Evolutionary conservation across 2,329 filamentous ascomycete species (phyloP), one percentile per base, ranked within the genome.

Genomic region (Basipetospora chlamydospora): DNA sequence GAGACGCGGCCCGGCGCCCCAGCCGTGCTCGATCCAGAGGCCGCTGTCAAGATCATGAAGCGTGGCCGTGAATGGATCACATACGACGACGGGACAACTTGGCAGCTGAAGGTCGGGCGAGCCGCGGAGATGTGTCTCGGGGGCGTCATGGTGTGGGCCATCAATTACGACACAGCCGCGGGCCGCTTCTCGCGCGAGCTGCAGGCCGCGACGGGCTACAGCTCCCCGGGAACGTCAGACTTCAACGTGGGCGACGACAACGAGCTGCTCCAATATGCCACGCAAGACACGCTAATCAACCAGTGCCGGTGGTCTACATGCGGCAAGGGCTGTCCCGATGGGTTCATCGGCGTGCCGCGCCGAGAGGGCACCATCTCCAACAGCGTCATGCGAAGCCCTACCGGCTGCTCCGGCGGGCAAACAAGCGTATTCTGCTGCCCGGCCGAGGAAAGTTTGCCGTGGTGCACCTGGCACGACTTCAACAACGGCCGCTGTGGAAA

Each of bases 51-150:
- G 33, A 38, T 44, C 7, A 21, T 52, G 10, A 46, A 38, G 0
- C 54, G 37, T 28, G 44, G 43, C 20, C 41, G 49, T 23, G 6
- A 55, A 28, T 57, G 54, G 54, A 40, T 56, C 2, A 35, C 46
- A 0, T 57, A 46, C 35, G 54, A 57, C 29, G 52, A 56, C 32
- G 45, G 39, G 11, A 45, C 52, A 11, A 49, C 52, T 6, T 44
- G 50, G 42, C 33, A 46, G 31, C 16, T 47, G 28, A 51, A 52
- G 38, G 29, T 39, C 26, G 45, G 55, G n/a, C 48, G 41, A 33
- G 49, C 48, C 1, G 42, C 43, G 8, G 15, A 26, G 2, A 37
- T 40, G 2, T 53, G 53, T 28, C 34, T 56, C 3, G 43, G 46
- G 3, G 53, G 53, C 16, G 17, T 45, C 16, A 48, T 47, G 47